phyloP scores from a whole-genome alignment of 176 grass and related monocot species.

The Secale cereale region DNA sequence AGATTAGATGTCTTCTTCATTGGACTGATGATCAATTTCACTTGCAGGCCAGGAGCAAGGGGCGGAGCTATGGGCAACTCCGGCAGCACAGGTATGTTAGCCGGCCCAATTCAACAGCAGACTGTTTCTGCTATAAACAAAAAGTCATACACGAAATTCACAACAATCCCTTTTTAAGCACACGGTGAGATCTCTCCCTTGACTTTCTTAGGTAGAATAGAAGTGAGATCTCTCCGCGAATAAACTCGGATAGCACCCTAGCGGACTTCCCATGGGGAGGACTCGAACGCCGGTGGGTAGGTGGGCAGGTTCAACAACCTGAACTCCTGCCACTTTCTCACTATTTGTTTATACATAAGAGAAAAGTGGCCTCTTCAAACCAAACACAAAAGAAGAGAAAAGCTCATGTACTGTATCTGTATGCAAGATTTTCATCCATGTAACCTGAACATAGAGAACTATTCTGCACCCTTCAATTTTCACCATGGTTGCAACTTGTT shows the following conservation, averaged over 20 bases:
- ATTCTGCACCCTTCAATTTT: neutral
- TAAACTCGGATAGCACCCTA: no score
- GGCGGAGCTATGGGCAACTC: neutral
- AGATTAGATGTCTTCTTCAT: neutral
- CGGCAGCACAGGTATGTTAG: neutral
- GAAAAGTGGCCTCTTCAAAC: no score
- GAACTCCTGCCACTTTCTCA: no score
- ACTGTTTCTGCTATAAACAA: neutral
- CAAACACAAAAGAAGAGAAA: neutral
- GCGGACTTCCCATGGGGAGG: no score
- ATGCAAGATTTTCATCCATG: neutral
- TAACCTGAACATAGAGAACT: neutral
- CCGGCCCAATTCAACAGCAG: neutral
- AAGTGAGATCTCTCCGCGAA: neutral
- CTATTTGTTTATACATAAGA: no score
- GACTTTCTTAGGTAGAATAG: neutral
- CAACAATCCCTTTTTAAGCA: neutral
- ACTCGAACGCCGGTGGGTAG: no score
- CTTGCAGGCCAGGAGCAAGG: neutral
- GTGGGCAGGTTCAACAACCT: no score
- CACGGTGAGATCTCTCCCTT: neutral
- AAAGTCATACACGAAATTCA: neutral
- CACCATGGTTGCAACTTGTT: neutral
- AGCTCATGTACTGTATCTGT: neutral
- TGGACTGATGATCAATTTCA: neutral